Evolutionary conservation across 2,329 filamentous ascomycete genomes (phyloP).

Genomic region (Cordyceps tenuipes): DNA sequence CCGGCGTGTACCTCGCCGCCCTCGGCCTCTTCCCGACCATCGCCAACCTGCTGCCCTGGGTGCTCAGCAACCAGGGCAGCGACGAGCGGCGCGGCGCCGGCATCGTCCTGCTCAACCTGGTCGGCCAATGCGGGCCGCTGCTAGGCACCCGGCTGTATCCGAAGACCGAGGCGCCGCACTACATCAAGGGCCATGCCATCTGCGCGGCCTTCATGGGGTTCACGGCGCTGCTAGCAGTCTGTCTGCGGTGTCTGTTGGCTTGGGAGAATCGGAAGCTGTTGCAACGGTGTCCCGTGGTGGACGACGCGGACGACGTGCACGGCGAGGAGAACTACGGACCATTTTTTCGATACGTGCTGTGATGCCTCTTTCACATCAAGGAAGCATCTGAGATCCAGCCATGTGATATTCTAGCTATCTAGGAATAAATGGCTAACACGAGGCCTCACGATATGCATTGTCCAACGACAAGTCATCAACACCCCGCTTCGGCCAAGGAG

Average conservation of each 20-base stretch:
- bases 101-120: slow-evolving; percentile 65
- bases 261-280: slow-evolving; percentile 17
- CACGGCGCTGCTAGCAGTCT: slow-evolving; percentile 13
- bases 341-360: slow-evolving; percentile 17
- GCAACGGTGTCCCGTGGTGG: slow-evolving; percentile 5
- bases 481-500: no score
- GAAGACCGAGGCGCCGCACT: slow-evolving; percentile 43
- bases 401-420: no score
- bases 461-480: no score
- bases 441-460: no score
- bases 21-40: slow-evolving; percentile 24
- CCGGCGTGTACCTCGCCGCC: slow-evolving; percentile 28
- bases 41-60: slow-evolving; percentile 18
- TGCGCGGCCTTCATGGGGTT: slow-evolving; percentile 19
- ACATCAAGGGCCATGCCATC: slow-evolving; percentile 23
- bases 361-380: not conserved
- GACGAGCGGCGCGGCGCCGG: slow-evolving; percentile 60
- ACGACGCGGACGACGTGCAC: not conserved
- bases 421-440: no score
- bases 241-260: slow-evolving; percentile 10
- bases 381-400: no score
- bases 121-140: slow-evolving; percentile 66
- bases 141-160: slow-evolving; percentile 55
- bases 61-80: slow-evolving; percentile 55
- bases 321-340: slow-evolving; percentile 18